Evolutionary conservation across 2,329 filamentous ascomycete species (phyloP).

Genomic region (Plectosphaerella cucumerina): DNA sequence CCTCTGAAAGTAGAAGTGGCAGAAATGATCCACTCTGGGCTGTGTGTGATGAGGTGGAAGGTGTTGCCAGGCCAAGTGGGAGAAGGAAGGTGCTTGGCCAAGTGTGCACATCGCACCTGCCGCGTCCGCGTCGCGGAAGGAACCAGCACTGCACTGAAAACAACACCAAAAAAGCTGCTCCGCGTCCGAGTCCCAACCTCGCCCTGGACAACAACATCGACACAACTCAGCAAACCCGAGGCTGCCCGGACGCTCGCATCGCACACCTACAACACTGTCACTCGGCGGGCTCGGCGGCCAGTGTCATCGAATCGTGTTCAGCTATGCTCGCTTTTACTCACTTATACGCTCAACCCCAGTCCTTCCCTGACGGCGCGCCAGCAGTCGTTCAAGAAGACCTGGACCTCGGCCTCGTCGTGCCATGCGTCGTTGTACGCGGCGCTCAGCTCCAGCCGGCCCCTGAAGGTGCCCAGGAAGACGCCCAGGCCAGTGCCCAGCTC

Average conservation of each 20-base stretch:
- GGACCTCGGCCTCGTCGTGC: constrained; percentile 22
- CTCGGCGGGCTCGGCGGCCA: too few species aligned
- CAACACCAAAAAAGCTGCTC: too few species aligned
- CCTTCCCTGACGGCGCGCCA: background rate
- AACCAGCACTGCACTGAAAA: too few species aligned
- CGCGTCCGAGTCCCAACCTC: too few species aligned
- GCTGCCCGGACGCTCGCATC: constrained; percentile 17
- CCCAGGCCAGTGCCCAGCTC: constrained; percentile 32
- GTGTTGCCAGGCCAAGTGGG: too few species aligned
- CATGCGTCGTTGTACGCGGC: constrained; percentile 38
- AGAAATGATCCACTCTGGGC: too few species aligned
- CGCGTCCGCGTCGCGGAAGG: too few species aligned
- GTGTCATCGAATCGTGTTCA: background rate
- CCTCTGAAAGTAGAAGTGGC: too few species aligned
- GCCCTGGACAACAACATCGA: too few species aligned
- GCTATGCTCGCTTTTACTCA: background rate
- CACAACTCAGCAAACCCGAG: constrained; percentile 4
- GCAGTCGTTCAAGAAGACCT: constrained; percentile 13
- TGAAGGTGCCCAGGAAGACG: constrained; percentile 35
- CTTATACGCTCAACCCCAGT: background rate
- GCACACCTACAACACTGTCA: constrained; percentile 4
- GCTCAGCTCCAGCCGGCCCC: constrained; percentile 29
- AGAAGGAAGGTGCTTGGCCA: too few species aligned
- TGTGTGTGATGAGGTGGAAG: too few species aligned
- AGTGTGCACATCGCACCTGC: too few species aligned